These are phyloP conservation scores for Nidula niveotomentosa DNA, from an alignment of 1,284 basidiomycete genomes.

Conservation along the genomic window DNA sequence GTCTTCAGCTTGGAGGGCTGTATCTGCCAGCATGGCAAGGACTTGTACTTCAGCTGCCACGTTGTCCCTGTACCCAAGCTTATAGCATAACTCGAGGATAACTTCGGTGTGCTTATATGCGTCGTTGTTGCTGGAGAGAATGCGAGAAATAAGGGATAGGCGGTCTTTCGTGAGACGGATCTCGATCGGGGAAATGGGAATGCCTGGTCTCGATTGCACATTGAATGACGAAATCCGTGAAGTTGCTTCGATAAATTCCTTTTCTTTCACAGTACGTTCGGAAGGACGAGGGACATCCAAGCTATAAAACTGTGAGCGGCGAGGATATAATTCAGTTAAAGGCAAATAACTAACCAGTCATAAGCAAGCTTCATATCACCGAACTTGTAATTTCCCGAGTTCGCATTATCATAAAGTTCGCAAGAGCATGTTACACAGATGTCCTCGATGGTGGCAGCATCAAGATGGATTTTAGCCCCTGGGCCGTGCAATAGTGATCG, in stretches of 20 bases:
- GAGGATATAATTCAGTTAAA: slow-evolving; percentile 5
- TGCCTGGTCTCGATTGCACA: slow-evolving; percentile 70
- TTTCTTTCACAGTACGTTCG: slow-evolving; percentile 65
- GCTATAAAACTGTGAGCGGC: slow-evolving; percentile 37
- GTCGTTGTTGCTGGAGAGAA: slow-evolving; percentile 79
- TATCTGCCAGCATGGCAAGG: slow-evolving; percentile 85
- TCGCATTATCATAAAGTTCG: slow-evolving; percentile 94
- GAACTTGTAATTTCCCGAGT: slow-evolving; percentile 85
- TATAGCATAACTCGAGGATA: slow-evolving; percentile 84
- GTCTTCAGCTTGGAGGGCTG: slow-evolving; percentile 80
- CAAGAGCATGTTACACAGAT: slow-evolving; percentile 79
- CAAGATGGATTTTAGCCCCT: slow-evolving; percentile 51
- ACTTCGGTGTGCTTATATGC: slow-evolving; percentile 90
- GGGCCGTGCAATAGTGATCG: slow-evolving; percentile 61
- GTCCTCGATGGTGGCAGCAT: slow-evolving; percentile 60
- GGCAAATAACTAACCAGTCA: slow-evolving; percentile 68
- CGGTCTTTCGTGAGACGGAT: slow-evolving; percentile 88
- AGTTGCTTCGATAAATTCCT: slow-evolving; percentile 94
- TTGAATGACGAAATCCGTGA: slow-evolving; percentile 84
- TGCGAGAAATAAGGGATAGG: slow-evolving; percentile 77
- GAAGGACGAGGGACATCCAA: slow-evolving; percentile 72
- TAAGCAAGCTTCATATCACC: slow-evolving; percentile 96
- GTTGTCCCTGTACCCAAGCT: slow-evolving; percentile 80
- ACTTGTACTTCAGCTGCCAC: slow-evolving; percentile 75
- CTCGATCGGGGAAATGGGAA: slow-evolving; percentile 84